Conservation (phyloP, 2,329 filamentous ascomycete genomes). For the Colletotrichum liaoningense region DNA sequence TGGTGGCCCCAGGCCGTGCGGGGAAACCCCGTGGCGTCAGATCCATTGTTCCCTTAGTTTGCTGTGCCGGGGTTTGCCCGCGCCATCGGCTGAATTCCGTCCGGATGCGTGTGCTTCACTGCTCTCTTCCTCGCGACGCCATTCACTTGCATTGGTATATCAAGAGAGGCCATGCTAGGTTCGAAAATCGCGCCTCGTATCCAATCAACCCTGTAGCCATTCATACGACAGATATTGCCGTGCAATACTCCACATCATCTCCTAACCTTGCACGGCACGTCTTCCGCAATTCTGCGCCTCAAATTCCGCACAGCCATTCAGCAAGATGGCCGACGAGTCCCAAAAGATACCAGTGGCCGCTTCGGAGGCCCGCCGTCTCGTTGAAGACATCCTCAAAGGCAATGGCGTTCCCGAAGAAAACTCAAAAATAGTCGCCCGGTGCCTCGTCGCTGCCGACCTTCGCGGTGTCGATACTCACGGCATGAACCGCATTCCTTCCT, state of each 20-base stretch:
- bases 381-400: constrained; percentile 65
- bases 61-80: constrained; percentile 23
- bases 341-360: constrained; percentile 49
- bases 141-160: not conserved
- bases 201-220: too few species aligned
- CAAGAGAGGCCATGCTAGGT: not conserved
- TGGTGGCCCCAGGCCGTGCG: not conserved
- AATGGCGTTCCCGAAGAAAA: constrained; percentile 70
- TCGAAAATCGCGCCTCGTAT: too few species aligned
- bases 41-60: not conserved
- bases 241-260: not conserved
- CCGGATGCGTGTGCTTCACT: not conserved
- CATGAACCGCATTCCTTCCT: constrained; percentile 81
- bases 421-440: constrained; percentile 72
- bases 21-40: constrained; percentile 12
- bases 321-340: constrained; percentile 28
- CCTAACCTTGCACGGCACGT: not conserved
- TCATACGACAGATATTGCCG: not conserved
- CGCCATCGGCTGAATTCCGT: not conserved
- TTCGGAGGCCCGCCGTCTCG: constrained; percentile 57
- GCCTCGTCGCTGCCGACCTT: constrained; percentile 79
- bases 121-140: not conserved
- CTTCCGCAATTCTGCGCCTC: too few species aligned
- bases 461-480: constrained; percentile 84
- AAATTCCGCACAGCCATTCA: not conserved